phyloP scores from a whole-genome alignment of 345 rosid species.

The Acer saccharum region DNA sequence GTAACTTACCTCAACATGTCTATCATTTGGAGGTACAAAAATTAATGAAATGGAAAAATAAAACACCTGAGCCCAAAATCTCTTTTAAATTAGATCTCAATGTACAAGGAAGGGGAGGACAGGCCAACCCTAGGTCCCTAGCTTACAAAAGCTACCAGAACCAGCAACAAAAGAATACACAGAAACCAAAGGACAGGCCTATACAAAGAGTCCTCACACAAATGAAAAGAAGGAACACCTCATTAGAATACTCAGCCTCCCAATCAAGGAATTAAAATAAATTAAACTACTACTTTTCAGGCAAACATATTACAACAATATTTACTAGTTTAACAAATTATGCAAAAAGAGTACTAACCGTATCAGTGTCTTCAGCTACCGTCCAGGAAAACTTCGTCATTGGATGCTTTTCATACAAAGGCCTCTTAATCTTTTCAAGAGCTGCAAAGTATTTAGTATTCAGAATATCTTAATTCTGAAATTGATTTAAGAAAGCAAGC shows the following conservation, averaged over 20 bases:
- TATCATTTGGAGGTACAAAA: background rate
- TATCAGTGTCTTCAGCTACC: constrained; percentile 78
- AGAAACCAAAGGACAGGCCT: background rate
- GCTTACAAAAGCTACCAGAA: background rate
- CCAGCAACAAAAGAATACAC: background rate
- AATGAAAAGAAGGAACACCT: background rate
- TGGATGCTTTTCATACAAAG: constrained; percentile 93
- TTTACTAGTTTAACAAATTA: constrained; percentile 2
- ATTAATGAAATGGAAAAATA: background rate
- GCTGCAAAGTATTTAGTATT: constrained; percentile 51
- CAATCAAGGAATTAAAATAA: background rate
- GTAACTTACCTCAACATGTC: background rate
- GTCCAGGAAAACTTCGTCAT: constrained; percentile 95
- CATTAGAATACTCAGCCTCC: background rate
- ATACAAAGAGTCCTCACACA: background rate
- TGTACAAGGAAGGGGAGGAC: background rate
- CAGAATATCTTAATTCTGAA: background rate
- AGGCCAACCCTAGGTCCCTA: background rate
- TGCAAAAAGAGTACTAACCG: constrained; percentile 48
- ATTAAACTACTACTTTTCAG: background rate
- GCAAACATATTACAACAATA: constrained; percentile 9
- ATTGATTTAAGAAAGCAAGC: constrained; percentile 18
- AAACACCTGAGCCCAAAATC: background rate
- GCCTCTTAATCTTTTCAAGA: constrained; percentile 83
- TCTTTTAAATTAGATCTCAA: background rate